Base-by-base conservation (phyloP, 148 eudicot species). In the Cornus controversa region DNA sequence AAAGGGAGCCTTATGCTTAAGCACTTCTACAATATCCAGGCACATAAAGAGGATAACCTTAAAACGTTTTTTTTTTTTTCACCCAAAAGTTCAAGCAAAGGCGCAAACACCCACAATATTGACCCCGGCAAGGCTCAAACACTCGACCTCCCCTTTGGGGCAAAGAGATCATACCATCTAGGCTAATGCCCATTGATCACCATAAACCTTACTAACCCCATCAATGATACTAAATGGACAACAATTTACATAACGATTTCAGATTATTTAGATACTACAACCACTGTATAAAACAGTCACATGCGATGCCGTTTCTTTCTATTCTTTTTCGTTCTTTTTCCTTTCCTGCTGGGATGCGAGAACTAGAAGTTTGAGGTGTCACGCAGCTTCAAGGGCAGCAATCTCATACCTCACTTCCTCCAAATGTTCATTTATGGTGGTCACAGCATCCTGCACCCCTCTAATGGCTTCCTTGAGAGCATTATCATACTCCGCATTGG, bases 361-460 rank as follows among this genome's bases (percentile, higher is more conserved):
- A 27, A 54, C 15, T 27, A 18, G 60, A 69, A 54, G 58, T 34
- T 40, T 15, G 24, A 18, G 36, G n/a, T 34, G 67, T 88, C 81
- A 89, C 58, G 84, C 89, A 42, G 81, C 80, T 53, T 93, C 91
- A 70, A 90, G 87, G 20, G 93, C 90, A 62, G 87, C 96, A 78
- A 96, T 96, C 83, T 96, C 98, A 71, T 96, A 93, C 80, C 91
- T 78, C 79, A 88, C 71, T 82, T 88, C 89, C 77, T 88, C 89
- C 76, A 88, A 79, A 77, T 86, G 82, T 75, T 96, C 97, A 72
- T 96, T 96, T 50, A 96, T 96, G 68, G 85, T 72, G 11, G 90
- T 88, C 57, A 96, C 98, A 8, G 91, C 97, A 60, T 91, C 93
- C 77, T 96, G 99, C 71, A 96, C 95, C 4, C 98, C 93, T 80